phyloP scores from a whole-genome alignment of 352 stramenopile species.

The Phytophthora rubi region DNA sequence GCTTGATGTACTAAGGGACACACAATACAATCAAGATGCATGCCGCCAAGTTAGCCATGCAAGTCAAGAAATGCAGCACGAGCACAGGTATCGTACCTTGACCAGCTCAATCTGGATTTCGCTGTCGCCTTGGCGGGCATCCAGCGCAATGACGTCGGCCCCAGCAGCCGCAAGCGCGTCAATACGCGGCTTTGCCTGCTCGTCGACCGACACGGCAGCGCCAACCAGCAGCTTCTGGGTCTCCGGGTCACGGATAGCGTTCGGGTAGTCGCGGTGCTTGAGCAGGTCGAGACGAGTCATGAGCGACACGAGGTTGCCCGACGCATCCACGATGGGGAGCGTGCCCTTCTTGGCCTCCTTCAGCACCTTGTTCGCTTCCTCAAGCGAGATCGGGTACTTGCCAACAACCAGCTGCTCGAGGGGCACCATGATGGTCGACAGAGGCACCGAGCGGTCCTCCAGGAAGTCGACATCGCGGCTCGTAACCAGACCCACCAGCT shows the following conservation, averaged over 20 bases:
- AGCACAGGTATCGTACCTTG: conserved; percentile 32
- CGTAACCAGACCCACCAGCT: conserved; percentile 98
- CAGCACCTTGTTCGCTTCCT: conserved; percentile 96
- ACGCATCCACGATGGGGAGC: conserved; percentile 97
- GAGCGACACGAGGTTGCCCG: conserved; percentile 95
- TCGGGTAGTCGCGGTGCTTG: conserved; percentile 96
- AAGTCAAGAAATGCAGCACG: background rate
- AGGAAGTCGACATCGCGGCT: conserved; percentile 98
- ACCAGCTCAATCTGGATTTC: conserved; percentile 76
- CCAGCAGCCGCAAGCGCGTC: conserved; percentile 90
- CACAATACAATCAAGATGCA: background rate
- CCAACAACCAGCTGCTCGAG: conserved; percentile 87
- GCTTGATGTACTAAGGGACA: conserved; percentile 89
- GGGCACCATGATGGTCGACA: conserved; percentile 83
- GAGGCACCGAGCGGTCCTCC: conserved; percentile 83
- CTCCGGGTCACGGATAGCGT: conserved; percentile 93
- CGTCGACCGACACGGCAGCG: conserved; percentile 96
- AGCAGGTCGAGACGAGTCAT: conserved; percentile 97
- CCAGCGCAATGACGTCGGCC: conserved; percentile 98
- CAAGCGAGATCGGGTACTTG: conserved; percentile 93
- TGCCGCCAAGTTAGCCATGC: background rate
- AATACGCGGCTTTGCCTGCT: conserved; percentile 91
- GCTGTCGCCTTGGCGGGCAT: conserved; percentile 98
- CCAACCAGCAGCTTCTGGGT: conserved; percentile 96
- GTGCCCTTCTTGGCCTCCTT: conserved; percentile 98